Conservation (phyloP, 2,329 filamentous ascomycete genomes). For the Sclerotinia glacialis region DNA sequence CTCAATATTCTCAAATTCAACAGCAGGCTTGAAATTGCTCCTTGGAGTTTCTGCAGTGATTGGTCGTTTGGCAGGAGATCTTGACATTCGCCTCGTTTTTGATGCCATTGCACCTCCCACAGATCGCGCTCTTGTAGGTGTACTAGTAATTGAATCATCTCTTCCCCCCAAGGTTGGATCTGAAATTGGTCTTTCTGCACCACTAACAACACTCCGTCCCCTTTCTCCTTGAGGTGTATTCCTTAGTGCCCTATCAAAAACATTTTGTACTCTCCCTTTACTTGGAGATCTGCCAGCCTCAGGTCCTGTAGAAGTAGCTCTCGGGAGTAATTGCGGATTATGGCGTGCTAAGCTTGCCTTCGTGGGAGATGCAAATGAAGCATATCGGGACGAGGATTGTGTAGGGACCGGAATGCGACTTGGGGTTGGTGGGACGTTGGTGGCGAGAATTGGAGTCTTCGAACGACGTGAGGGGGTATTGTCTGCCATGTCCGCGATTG, state of each 20-base stretch:
- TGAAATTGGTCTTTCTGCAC: constrained; percentile 25
- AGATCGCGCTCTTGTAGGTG: constrained; percentile 23
- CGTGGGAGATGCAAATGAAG: constrained; percentile 66
- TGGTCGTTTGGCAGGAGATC: constrained; percentile 31
- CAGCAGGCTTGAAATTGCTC: constrained; percentile 21
- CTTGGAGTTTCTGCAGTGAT: constrained; percentile 17
- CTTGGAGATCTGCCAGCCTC: constrained; percentile 38
- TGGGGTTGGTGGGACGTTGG: constrained; percentile 44
- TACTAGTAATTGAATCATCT: constrained; percentile 23
- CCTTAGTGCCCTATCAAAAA: constrained; percentile 33
- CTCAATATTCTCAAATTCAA: constrained; percentile 17
- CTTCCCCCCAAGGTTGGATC: background rate
- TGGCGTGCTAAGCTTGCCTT: constrained; percentile 60
- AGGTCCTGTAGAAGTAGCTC: constrained; percentile 38
- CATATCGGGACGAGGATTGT: constrained; percentile 36
- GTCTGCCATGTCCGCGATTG: constrained; percentile 12
- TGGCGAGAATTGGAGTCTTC: constrained; percentile 12
- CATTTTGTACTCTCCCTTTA: constrained; percentile 36
- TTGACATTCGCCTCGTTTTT: constrained; percentile 36
- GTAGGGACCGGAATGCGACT: constrained; percentile 35
- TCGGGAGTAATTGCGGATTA: constrained; percentile 56
- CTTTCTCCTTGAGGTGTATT: constrained; percentile 25
- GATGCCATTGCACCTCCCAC: constrained; percentile 30
- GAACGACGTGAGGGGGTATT: constrained; percentile 19
- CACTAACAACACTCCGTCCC: constrained; percentile 23